These are phyloP conservation scores for Crinitomyces ghanaensis DNA, from an alignment of 805 yeast genomes.

Conservation along the genomic window DNA sequence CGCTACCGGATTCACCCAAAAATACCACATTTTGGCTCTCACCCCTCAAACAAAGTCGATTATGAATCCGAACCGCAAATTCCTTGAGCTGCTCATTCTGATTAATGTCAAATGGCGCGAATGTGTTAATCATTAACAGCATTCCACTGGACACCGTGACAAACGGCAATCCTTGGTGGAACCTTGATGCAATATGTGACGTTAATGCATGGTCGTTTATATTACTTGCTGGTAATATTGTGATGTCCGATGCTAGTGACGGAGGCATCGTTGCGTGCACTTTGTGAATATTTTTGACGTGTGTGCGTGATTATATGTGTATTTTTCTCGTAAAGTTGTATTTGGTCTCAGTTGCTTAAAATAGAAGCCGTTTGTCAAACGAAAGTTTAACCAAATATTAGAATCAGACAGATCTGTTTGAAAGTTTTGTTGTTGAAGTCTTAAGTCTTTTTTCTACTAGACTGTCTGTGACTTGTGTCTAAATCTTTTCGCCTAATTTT, in stretches of 20 bases:
- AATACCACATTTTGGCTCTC: slow-evolving; percentile 30
- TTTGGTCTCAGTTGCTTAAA: too few species aligned
- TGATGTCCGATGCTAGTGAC: slow-evolving; percentile 22
- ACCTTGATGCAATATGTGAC: slow-evolving; percentile 32
- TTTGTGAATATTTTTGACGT: slow-evolving; percentile 1
- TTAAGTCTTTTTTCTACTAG: too few species aligned
- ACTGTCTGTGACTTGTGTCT: neutral
- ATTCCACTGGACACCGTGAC: slow-evolving; percentile 28
- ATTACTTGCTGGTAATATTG: slow-evolving; percentile 26
- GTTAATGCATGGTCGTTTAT: slow-evolving; percentile 31
- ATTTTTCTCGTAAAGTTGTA: too few species aligned
- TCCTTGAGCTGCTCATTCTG: slow-evolving; percentile 28
- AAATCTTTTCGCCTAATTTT: neutral
- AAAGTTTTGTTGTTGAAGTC: too few species aligned
- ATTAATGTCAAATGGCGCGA: slow-evolving; percentile 26
- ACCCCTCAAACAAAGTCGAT: slow-evolving; percentile 26
- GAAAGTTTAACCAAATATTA: too few species aligned
- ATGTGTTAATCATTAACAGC: slow-evolving; percentile 30
- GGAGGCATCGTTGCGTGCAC: slow-evolving; percentile 13
- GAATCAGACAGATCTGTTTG: too few species aligned
- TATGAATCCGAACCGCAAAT: slow-evolving; percentile 28
- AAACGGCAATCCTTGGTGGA: slow-evolving; percentile 32
- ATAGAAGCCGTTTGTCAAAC: too few species aligned
- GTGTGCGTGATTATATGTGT: too few species aligned
- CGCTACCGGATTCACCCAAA: slow-evolving; percentile 31